Conservation (phyloP, 768 basidiomycete species). For the Lactarius vividus region DNA sequence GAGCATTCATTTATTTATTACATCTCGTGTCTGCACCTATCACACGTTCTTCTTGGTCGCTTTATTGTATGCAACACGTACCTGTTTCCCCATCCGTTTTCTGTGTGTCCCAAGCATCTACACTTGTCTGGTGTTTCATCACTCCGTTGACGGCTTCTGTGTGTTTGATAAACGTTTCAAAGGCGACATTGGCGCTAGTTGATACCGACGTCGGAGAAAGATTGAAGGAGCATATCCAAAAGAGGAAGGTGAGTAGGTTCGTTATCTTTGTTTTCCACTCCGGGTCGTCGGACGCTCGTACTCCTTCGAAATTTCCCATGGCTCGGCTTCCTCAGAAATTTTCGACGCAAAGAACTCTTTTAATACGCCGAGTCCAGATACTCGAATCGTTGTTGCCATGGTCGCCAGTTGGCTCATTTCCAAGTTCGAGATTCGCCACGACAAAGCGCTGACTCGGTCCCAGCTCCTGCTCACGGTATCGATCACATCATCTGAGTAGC, state of each 20-base stretch:
- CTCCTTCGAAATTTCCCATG: slow-evolving; percentile 9
- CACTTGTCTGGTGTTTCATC: neutral
- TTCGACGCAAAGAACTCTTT: neutral
- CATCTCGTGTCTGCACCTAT: slow-evolving; percentile 23
- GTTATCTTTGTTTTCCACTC: neutral
- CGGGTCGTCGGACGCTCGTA: neutral
- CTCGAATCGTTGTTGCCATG: slow-evolving; percentile 12
- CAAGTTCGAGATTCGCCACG: slow-evolving; percentile 7
- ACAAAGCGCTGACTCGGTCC: slow-evolving; percentile 11
- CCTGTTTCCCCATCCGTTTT: slow-evolving; percentile 1
- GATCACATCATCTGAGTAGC: neutral
- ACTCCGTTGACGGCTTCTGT: neutral
- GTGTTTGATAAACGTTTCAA: slow-evolving; percentile 9
- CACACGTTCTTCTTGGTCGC: slow-evolving; percentile 8
- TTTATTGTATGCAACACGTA: slow-evolving; percentile 22
- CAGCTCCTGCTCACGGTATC: slow-evolving; percentile 17
- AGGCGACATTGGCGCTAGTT: neutral
- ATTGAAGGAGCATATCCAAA: slow-evolving; percentile 6
- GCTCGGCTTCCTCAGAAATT: neutral
- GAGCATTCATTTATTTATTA: slow-evolving; percentile 27
- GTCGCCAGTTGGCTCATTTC: slow-evolving; percentile 7
- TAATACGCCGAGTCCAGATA: neutral
- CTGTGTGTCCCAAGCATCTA: slow-evolving; percentile 14
- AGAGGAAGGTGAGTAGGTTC: slow-evolving; percentile 26
- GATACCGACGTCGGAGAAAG: neutral